Evolutionary conservation across 768 basidiomycete genomes (phyloP), one percentile per base, ranked within the genome.

Genomic region (Pleurotus tuoliensis): DNA sequence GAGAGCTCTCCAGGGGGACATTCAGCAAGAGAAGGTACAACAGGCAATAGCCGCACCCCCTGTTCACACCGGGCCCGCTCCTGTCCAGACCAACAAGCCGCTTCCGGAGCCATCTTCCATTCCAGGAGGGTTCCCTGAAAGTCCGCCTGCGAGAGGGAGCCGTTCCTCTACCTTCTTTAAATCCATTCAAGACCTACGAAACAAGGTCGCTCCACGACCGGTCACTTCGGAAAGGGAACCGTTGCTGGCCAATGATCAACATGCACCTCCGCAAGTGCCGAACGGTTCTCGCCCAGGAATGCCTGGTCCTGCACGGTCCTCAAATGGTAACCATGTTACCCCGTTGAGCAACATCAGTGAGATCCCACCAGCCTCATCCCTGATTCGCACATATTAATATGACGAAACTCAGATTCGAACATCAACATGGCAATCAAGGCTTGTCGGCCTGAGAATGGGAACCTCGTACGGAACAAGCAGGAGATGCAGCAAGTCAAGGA

Each of bases 401-500:
- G 30, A 34, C 30, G 30, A 34, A 34, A 34, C 30, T 13, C 66
- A 78, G 85, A 79, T 15, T 76, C 79, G 5, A 90, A 89, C 56
- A 87, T 88, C 47, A 79, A 86, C 27, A 79, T 84, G 74, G 89
- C 89, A 8, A 78, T 90, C 59, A 81, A 75, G 53, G 88, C 87
- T 1, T 94, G 91, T 63, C 78, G 80, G 47, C 79, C 82, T 4
- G 91, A 94, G 69, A 80, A 79, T 20, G 76, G 78, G 5, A 77
- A 82, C 50, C 63, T 88, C 13, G 64, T 94, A 8, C 76, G 76
- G 49, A 90, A 88, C 64, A 72, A 82, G 46, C 76, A 86, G 64
- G 76, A 82, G 41, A 87, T 92, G 86, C 81, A 82, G 57, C 73
- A 77, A 47, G 81, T 94, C 30, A 87, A 82, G 61, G 90, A 92